Percentiles rank a stretch among this genome's conserved stretches.
Conservation (phyloP, 768 basidiomycete species). For the Mycena pura region DNA sequence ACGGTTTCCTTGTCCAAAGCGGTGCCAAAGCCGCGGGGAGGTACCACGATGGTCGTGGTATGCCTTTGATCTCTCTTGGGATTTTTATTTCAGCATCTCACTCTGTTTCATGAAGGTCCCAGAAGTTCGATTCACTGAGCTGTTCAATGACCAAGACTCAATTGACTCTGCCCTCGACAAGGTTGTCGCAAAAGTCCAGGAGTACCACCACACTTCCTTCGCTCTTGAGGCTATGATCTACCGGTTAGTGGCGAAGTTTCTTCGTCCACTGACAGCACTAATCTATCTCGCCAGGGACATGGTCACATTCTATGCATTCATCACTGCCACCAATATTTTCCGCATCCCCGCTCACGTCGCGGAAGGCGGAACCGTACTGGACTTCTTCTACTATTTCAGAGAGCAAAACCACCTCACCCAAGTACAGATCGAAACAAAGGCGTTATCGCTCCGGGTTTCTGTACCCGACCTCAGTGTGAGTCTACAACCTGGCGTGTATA, state of each 20-base stretch:
- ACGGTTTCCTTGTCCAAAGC: not conserved
- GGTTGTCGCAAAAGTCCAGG: not conserved
- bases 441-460: not conserved
- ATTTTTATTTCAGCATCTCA: not conserved
- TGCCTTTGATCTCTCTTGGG: not conserved
- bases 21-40: not conserved
- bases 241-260: not conserved
- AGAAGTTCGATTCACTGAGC: not conserved
- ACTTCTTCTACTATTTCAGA: not conserved
- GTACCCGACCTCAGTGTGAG: not conserved
- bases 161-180: not conserved
- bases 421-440: not conserved
- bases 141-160: not conserved
- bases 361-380: not conserved
- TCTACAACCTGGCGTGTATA: not conserved
- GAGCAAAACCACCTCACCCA: not conserved
- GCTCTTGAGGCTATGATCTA: not conserved
- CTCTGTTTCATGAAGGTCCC: not conserved
- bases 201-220: not conserved
- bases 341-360: not conserved
- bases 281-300: not conserved
- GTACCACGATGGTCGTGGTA: not conserved
- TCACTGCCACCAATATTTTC: not conserved
- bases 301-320: slow-evolving; percentile 1
- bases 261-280: not conserved